These are phyloP conservation scores for Mycena vulgaris DNA, from an alignment of 768 basidiomycete genomes.

Conservation along the genomic window DNA sequence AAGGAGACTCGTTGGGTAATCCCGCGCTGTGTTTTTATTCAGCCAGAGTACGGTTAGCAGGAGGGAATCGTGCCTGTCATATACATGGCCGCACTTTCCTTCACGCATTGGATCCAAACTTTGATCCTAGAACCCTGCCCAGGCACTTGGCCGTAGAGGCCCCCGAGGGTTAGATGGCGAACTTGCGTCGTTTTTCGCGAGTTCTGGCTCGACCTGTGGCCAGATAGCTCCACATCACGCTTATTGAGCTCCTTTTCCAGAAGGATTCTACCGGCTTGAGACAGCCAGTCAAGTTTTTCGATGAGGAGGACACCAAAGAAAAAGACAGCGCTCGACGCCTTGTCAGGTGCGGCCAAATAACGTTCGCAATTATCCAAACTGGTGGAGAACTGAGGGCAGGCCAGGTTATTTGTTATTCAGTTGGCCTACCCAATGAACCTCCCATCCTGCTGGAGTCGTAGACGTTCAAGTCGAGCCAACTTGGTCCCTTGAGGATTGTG, in stretches of 20 bases:
- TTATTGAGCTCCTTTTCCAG: constrained; percentile 63
- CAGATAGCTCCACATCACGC: constrained; percentile 38
- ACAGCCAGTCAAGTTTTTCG: constrained; percentile 63
- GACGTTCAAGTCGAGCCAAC: constrained; percentile 10
- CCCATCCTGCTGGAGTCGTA: background rate
- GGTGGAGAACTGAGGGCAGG: background rate
- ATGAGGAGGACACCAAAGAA: constrained; percentile 70
- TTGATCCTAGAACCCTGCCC: constrained; percentile 49
- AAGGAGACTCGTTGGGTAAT: constrained; percentile 27
- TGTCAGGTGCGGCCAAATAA: background rate
- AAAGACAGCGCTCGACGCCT: constrained; percentile 48
- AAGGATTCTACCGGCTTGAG: constrained; percentile 56
- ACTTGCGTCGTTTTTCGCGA: constrained; percentile 42
- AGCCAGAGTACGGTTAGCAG: constrained; percentile 22
- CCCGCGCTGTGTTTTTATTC: background rate
- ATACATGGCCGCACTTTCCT: constrained; percentile 56
- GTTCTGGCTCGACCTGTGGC: constrained; percentile 3
- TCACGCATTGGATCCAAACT: constrained; percentile 61
- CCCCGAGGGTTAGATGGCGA: constrained; percentile 53
- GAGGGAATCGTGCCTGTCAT: constrained; percentile 49
- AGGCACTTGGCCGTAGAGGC: constrained; percentile 48
- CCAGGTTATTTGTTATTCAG: too few species aligned
- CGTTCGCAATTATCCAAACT: constrained; percentile 27
- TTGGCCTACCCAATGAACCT: constrained; percentile 24
- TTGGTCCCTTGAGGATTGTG: background rate